Base-by-base conservation (phyloP, 805 yeast species). In the Yamadazyma philogaea region DNA sequence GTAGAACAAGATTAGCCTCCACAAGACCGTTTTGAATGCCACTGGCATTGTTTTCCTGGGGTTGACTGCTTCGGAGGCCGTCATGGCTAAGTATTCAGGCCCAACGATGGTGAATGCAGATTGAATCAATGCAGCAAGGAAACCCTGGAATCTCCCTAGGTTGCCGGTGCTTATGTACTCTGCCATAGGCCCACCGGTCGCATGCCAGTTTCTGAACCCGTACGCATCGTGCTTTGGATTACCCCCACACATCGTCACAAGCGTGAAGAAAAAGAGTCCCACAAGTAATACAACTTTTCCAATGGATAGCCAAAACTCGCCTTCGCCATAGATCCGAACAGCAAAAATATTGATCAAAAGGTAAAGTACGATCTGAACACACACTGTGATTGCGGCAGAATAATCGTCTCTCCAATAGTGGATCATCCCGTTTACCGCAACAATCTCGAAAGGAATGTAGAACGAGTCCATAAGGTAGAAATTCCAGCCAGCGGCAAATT, bases 41-140 rank as follows among this genome's bases (percentile, higher is more conserved):
- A 75, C 76, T 26, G 81, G 76, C 43, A 81, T 70, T 44, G 75
- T 78, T 51, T 74, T 66, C 56, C 86, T 70, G 43, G 84, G 85
- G 49, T 72, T 72, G 43, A 68, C 64, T 41, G 79, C 72, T 60
- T 81, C 87, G 12, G 81, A 6, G 3, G 71, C 68, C 19, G 63
- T 68, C 68, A 70, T 66, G 17, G 70, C 59, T 49, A 72, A 55
- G 49, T 71, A 71, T 46, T 72, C 76, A 3, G 74, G 71, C 5
- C 74, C 74, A 30, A 63, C 74, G 33, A 66, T 62, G 10, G 64
- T 60, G 52, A 69, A 71, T 11, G 70, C 70, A 20, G 70, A 66
- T 14, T 39, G 51, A 28, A 57, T 66, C 35, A 65, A 56, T 6
- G 71, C 72, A 18, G 62, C 62, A 42, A 71, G 50, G 48, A 70